phyloP scores from a whole-genome alignment of 2,329 filamentous ascomycete genomes.

The Fusarium sp. region DNA sequence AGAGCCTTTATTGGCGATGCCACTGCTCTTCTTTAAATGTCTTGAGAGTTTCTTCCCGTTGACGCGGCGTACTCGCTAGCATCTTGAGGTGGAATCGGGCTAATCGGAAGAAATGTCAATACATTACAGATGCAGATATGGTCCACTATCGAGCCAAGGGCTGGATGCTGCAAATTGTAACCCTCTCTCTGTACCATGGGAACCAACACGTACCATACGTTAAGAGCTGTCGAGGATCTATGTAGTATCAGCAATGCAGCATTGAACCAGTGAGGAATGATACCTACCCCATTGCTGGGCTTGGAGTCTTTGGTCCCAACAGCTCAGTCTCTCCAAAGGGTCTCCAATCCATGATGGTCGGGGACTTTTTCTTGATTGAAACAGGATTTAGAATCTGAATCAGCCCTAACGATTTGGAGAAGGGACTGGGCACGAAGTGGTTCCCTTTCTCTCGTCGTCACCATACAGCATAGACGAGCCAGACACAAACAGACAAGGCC shows the following conservation, averaged over 20 bases:
- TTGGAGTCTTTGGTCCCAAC: not conserved
- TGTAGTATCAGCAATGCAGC: not conserved
- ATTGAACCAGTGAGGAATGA: not conserved
- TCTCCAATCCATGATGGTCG: slow-evolving; percentile 20
- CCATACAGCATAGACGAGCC: slow-evolving; percentile 13
- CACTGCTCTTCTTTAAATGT: slow-evolving; percentile 14
- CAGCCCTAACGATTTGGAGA: slow-evolving; percentile 39
- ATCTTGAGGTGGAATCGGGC: slow-evolving; percentile 19
- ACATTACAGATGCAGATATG: slow-evolving; percentile 13
- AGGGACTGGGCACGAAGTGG: not conserved
- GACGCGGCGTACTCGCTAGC: slow-evolving; percentile 12
- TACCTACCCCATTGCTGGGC: not conserved
- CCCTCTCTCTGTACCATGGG: slow-evolving; percentile 18
- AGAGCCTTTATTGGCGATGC: slow-evolving; percentile 5
- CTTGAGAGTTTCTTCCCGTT: slow-evolving; percentile 18
- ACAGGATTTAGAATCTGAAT: slow-evolving; percentile 13
- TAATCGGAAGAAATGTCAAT: slow-evolving; percentile 24
- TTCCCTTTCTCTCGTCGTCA: slow-evolving; percentile 25
- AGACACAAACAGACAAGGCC: not conserved
- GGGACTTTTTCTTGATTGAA: slow-evolving; percentile 18
- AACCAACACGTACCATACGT: slow-evolving; percentile 5
- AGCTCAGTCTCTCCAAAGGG: slow-evolving; percentile 1
- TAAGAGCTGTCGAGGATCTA: slow-evolving; percentile 4
- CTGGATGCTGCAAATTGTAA: slow-evolving; percentile 24
- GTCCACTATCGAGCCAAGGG: slow-evolving; percentile 34